Evolutionary conservation across 1,139 yeast genomes (phyloP).

Genomic region (Nakaseomyces bracarensis): DNA sequence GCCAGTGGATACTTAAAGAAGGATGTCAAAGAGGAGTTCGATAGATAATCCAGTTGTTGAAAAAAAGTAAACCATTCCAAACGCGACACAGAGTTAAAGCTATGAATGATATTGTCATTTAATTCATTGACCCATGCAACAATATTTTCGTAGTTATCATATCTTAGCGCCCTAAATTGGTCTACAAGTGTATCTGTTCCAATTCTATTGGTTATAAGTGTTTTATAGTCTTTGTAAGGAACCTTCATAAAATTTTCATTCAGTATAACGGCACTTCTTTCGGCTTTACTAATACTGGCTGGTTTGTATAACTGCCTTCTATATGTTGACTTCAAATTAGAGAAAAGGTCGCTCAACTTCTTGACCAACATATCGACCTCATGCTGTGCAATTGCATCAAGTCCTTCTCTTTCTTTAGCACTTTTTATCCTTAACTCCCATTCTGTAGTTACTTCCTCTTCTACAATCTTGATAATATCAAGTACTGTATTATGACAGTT

Average conservation of each 20-base stretch:
- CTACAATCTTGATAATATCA: conserved; percentile 59
- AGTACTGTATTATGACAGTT: conserved; percentile 53
- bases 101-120: conserved; percentile 53
- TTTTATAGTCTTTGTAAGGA: conserved; percentile 18
- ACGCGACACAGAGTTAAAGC: conserved; percentile 51
- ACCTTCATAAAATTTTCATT: conserved; percentile 16
- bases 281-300: conserved; percentile 32
- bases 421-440: conserved; percentile 47
- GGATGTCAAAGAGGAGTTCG: conserved; percentile 43
- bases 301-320: conserved; percentile 80
- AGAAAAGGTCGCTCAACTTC: conserved; percentile 50
- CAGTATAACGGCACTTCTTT: conserved; percentile 18
- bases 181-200: conserved; percentile 18
- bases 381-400: conserved; percentile 26
- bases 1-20: conserved; percentile 45
- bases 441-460: conserved; percentile 55
- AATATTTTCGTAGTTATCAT: conserved; percentile 26
- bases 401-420: conserved; percentile 8
- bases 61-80: conserved; percentile 76
- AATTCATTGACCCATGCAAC: conserved; percentile 45
- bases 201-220: conserved; percentile 11
- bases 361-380: conserved; percentile 36
- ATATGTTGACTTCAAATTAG: conserved; percentile 61
- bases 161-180: conserved; percentile 39
- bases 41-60: conserved; percentile 65